A percentile compares a stretch with the other conserved stretches of the same genome.
Conservation (phyloP, 495 filamentous ascomycete species). For the Penicillium macrosclerotiorum region DNA sequence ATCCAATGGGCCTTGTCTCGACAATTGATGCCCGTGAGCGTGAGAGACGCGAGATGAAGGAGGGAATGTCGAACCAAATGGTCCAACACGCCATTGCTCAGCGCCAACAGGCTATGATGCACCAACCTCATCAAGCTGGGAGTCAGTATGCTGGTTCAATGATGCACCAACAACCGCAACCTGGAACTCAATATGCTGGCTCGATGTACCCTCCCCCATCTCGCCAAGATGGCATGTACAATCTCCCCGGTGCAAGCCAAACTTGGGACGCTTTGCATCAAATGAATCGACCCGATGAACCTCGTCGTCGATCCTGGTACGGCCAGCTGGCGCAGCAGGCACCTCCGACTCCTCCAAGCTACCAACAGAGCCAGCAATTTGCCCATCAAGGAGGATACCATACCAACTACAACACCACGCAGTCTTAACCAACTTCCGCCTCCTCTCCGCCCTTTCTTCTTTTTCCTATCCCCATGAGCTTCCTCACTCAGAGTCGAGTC, state of each 20-base stretch:
- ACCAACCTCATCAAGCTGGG: conserved; percentile 44
- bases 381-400: conserved; percentile 27
- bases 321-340: conserved; percentile 29
- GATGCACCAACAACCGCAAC: conserved; percentile 43
- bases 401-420: conserved; percentile 25
- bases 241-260: conserved; percentile 39
- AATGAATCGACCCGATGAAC: conserved; percentile 31
- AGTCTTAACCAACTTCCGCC: conserved; percentile 13
- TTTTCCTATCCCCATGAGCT: not conserved
- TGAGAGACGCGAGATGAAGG: conserved; percentile 69
- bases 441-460: no score
- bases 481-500: no score
- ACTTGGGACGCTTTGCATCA: conserved; percentile 45
- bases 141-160: conserved; percentile 17
- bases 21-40: conserved; percentile 74
- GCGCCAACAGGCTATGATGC: conserved; percentile 58
- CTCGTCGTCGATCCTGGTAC: conserved; percentile 43
- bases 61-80: conserved; percentile 67
- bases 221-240: conserved; percentile 32
- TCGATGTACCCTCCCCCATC: conserved; percentile 21
- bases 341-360: conserved; percentile 17
- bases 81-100: conserved; percentile 79
- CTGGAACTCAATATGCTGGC: conserved; percentile 16
- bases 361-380: conserved; percentile 29
- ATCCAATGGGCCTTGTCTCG: conserved; percentile 64